Percentiles rank a stretch among this genome's conserved stretches.
Evolutionary conservation across 805 yeast genomes (phyloP).

Genomic region (Priceomyces castillae): DNA sequence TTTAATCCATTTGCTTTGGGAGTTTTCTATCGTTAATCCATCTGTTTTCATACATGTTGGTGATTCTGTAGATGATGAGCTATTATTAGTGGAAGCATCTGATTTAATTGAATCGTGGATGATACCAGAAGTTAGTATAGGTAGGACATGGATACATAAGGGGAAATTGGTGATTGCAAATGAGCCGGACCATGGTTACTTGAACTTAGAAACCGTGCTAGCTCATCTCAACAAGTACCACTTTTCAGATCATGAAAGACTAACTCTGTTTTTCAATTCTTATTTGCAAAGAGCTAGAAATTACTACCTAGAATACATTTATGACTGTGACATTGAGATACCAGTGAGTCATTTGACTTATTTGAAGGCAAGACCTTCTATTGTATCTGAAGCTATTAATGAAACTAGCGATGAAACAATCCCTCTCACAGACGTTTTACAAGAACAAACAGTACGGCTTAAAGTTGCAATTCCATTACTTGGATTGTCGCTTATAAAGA

Average conservation of each 20-base stretch:
- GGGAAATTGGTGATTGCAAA: conserved; percentile 28
- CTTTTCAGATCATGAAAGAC: conserved; percentile 1
- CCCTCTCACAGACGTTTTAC: neutral
- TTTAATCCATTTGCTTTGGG: conserved; percentile 37
- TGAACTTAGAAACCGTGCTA: conserved; percentile 10
- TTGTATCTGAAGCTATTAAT: conserved; percentile 5
- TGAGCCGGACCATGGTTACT: conserved; percentile 7
- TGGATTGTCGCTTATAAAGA: conserved; percentile 5
- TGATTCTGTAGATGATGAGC: conserved; percentile 56
- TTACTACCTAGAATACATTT: conserved; percentile 7
- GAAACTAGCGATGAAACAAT: conserved; percentile 2
- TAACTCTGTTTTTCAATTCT: conserved; percentile 1
- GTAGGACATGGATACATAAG: conserved; percentile 53
- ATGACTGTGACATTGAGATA: conserved; percentile 5
- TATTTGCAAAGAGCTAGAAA: conserved; percentile 3
- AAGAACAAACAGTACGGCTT: neutral
- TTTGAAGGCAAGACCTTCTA: conserved; percentile 5
- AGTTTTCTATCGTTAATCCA: conserved; percentile 27
- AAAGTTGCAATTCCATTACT: conserved; percentile 8
- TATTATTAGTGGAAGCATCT: conserved; percentile 48
- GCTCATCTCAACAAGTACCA: conserved; percentile 9
- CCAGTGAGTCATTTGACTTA: neutral
- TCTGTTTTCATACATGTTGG: conserved; percentile 43
- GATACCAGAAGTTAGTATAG: conserved; percentile 43
- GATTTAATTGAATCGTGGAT: conserved; percentile 48